These are phyloP conservation scores for Yamadazyma dushanensis DNA, from an alignment of 1,139 yeast species.

Conservation along the genomic window DNA sequence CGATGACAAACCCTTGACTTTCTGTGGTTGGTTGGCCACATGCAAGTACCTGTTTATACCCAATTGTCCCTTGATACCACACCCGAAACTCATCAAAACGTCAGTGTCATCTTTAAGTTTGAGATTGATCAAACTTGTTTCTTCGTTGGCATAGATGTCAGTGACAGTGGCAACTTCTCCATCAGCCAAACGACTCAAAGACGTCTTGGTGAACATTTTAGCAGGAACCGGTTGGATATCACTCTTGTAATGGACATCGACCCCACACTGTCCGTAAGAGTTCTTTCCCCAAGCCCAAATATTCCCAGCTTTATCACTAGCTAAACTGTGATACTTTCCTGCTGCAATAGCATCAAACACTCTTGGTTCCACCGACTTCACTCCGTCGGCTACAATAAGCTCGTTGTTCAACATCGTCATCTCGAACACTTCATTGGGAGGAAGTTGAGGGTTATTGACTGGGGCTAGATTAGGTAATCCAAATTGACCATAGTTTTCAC, in stretches of 20 bases:
- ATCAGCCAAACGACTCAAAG: constrained; percentile 21
- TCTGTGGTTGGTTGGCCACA: constrained; percentile 66
- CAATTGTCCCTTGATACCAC: constrained; percentile 84
- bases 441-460: constrained; percentile 33
- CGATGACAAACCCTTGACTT: constrained; percentile 53
- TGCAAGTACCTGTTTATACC: constrained; percentile 79
- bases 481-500: constrained; percentile 68
- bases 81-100: constrained; percentile 67
- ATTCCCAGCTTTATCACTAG: constrained; percentile 58
- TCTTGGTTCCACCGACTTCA: constrained; percentile 37
- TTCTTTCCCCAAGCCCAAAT: constrained; percentile 87
- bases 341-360: constrained; percentile 60
- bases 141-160: constrained; percentile 66
- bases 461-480: constrained; percentile 78
- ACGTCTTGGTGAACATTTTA: constrained; percentile 35
- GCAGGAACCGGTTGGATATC: constrained; percentile 73
- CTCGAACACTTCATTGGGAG: constrained; percentile 32
- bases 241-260: constrained; percentile 61
- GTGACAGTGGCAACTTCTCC: constrained; percentile 34
- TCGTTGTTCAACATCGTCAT: constrained; percentile 39
- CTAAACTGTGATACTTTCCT: constrained; percentile 75
- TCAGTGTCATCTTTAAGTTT: constrained; percentile 23
- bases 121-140: constrained; percentile 59
- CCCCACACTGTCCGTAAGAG: constrained; percentile 79
- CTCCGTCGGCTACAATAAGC: constrained; percentile 19